These are phyloP conservation scores for Botrytis medusae DNA, from an alignment of 2,329 filamentous ascomycete genomes.

Conservation along the genomic window DNA sequence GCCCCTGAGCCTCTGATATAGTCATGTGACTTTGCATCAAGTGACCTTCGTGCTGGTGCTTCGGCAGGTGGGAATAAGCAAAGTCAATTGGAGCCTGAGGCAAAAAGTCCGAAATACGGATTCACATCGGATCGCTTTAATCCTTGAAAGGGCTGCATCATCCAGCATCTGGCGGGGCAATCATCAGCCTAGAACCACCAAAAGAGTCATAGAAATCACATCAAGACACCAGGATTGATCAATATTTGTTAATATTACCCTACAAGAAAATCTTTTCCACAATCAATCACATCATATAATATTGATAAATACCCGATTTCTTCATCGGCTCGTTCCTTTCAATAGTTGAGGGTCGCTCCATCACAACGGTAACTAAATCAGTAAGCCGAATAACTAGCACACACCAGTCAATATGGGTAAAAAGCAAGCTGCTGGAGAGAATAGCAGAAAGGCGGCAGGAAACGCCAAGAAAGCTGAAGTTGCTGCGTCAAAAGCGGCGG, in stretches of 20 bases:
- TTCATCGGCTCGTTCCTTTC: slow-evolving; percentile 13
- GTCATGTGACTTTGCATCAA: neutral
- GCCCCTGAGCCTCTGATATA: rapidly evolving
- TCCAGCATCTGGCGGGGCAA: slow-evolving; percentile 16
- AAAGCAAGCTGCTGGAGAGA: slow-evolving; percentile 71
- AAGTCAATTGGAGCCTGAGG: neutral
- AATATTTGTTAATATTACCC: slow-evolving; percentile 12
- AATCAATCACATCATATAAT: neutral
- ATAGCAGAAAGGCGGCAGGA: slow-evolving; percentile 84
- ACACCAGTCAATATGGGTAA: slow-evolving; percentile 57
- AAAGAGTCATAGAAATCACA: slow-evolving; percentile 12
- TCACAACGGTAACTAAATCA: slow-evolving; percentile 1
- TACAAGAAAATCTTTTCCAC: slow-evolving; percentile 11
- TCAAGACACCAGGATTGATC: slow-evolving; percentile 6
- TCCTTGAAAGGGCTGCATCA: neutral
- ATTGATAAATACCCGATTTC: neutral
- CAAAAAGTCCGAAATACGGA: slow-evolving; percentile 2
- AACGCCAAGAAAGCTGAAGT: slow-evolving; percentile 91
- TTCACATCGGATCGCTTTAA: neutral
- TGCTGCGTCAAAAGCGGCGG: slow-evolving; percentile 76
- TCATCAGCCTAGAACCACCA: slow-evolving; percentile 2
- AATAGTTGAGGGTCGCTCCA: slow-evolving; percentile 1
- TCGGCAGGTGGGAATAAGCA: neutral
- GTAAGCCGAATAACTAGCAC: slow-evolving; percentile 15
- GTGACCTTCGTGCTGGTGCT: neutral